Conservation (phyloP, 805 yeast species). For the Danielia oregonensis region DNA sequence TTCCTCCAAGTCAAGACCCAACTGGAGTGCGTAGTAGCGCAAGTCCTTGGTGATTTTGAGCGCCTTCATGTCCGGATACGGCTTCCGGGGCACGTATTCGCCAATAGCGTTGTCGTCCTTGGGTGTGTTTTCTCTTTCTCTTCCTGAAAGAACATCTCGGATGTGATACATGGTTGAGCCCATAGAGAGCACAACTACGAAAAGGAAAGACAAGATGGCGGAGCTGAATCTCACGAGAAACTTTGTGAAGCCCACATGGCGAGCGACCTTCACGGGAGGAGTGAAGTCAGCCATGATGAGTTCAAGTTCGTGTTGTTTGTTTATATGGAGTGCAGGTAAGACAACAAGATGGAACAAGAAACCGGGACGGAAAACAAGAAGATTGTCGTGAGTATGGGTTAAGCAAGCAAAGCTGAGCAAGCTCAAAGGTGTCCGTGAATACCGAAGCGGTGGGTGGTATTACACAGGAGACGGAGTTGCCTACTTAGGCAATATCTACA, state of each 20-base stretch:
- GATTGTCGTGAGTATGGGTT: no score
- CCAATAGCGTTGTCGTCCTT: conserved; percentile 14
- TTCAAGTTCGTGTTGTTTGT: background rate
- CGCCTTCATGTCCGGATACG: conserved; percentile 31
- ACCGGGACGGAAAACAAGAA: no score
- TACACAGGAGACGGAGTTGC: background rate
- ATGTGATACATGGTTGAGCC: conserved; percentile 32
- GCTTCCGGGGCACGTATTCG: conserved; percentile 29
- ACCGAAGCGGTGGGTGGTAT: background rate
- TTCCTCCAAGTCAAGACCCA: conserved; percentile 57
- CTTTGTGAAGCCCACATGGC: conserved; percentile 20
- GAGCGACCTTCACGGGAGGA: conserved; percentile 20
- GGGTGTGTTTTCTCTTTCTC: conserved; percentile 27
- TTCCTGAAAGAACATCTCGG: conserved; percentile 24
- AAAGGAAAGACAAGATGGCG: conserved; percentile 26
- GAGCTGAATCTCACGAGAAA: conserved; percentile 21
- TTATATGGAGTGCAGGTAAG: no score
- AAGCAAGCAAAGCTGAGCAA: no score
- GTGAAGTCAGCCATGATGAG: conserved; percentile 10
- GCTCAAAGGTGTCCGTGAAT: background rate
- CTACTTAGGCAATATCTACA: background rate
- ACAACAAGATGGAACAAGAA: no score
- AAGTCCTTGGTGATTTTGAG: conserved; percentile 44
- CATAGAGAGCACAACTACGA: conserved; percentile 20
- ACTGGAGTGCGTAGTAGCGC: conserved; percentile 60